Evolutionary conservation across 805 yeast genomes (phyloP), one percentile per base, ranked within the genome.

Genomic region (Brettanomyces naardenensis): DNA sequence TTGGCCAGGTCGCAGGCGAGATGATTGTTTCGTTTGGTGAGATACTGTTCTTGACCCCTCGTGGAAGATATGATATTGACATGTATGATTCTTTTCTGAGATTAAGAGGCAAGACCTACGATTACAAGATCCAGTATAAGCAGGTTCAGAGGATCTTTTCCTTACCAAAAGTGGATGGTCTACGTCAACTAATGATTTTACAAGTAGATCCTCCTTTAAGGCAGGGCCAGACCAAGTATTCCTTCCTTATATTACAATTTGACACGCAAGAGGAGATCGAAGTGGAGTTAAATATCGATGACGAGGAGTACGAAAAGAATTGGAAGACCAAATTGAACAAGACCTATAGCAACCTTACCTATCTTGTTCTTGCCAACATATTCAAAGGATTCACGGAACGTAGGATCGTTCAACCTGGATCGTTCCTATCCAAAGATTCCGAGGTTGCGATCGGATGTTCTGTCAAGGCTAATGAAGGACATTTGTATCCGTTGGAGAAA

Each of bases 1-100:
- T 92, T 54, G 97, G 97, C 14, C 90, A 81, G 59, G 90, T 80
- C 35, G 80, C 95, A 1, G 97, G 97, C 28, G 95, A 89, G 47
- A 92, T 95, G 6, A 82, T 92, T 57, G 96, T 87, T 4, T 83
- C 97, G 5, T 89, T 90, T 64, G 75, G 83, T 36, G 97, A 90
- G 52, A 78, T 89, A 4, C 70, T 90, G 56, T 87, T 92, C 70
- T 75, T 92, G 42, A 92, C 97, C 1, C 98, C 98, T 52, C 80
- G 98, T 72, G 98, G 98, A 47, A 90, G 98, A 61, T 92, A 89
- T 59, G 97, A 92, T 59, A 83, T 92, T 51, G 97, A 90, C 61
- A 81, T 92, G 79, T 92, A 85, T 62, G 79, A 85, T 26, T 74
- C 76, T 22, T 83, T 92, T 36, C 74, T 92, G 61, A 78, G 97